Conservation (phyloP, 768 basidiomycete genomes). For the Suillus paluster region DNA sequence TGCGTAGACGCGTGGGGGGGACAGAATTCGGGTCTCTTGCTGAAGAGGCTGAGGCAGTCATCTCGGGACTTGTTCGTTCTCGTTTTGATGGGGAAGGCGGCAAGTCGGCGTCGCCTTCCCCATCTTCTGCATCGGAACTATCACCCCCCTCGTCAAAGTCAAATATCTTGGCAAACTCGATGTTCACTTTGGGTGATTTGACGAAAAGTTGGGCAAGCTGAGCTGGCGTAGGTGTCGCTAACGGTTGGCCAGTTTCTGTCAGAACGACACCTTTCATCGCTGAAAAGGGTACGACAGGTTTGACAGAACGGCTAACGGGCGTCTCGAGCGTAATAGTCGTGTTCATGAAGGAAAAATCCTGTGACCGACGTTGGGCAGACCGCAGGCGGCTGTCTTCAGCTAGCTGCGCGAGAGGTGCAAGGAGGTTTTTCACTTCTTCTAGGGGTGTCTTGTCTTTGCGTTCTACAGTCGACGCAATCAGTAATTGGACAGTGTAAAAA, state of each 20-base stretch:
- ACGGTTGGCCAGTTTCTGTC: constrained; percentile 74
- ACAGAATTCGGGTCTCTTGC: constrained; percentile 25
- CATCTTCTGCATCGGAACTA: constrained; percentile 33
- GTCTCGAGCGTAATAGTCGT: constrained; percentile 47
- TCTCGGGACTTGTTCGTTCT: constrained; percentile 40
- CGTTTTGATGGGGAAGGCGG: constrained; percentile 55
- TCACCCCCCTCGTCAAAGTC: constrained; percentile 53
- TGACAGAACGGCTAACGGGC: constrained; percentile 48
- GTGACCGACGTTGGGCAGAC: constrained; percentile 20
- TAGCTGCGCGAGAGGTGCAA: constrained; percentile 52
- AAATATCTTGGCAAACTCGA: constrained; percentile 81
- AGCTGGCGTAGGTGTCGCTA: constrained; percentile 71
- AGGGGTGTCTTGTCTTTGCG: constrained; percentile 62
- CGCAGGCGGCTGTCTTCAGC: constrained; percentile 32
- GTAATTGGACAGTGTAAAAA: background rate
- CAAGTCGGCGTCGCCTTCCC: constrained; percentile 9
- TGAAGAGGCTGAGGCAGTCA: constrained; percentile 31
- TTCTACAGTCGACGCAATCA: constrained; percentile 29
- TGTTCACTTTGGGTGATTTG: constrained; percentile 68
- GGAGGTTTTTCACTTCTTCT: constrained; percentile 77
- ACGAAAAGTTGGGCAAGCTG: constrained; percentile 72
- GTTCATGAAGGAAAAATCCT: constrained; percentile 25
- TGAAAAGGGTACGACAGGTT: constrained; percentile 38
- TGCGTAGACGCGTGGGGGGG: constrained; percentile 55
- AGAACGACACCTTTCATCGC: constrained; percentile 82